phyloP scores from a whole-genome alignment of 116 monocot species.

The Zostera marina region DNA sequence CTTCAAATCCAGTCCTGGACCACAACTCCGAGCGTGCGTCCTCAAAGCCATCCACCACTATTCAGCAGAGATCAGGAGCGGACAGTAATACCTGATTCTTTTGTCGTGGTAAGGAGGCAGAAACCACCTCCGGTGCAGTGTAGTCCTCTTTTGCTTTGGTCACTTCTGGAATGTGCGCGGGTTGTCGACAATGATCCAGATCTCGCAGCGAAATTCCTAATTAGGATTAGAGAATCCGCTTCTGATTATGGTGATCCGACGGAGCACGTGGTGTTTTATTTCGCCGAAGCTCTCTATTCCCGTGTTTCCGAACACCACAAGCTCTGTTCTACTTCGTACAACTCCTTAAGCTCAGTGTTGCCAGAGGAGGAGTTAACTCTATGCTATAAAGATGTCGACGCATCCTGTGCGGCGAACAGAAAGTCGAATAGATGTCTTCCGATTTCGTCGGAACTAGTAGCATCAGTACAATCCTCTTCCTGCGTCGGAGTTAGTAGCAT shows the following conservation, averaged over 20 bases:
- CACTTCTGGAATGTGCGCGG: constrained; percentile 34
- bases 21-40: constrained; percentile 8
- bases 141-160: background rate
- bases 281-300: constrained; percentile 13
- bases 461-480: constrained; percentile 28
- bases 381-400: constrained; percentile 81
- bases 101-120: constrained; percentile 16
- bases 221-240: constrained; percentile 28
- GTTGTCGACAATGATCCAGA: constrained; percentile 8
- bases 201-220: constrained; percentile 38
- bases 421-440: constrained; percentile 87
- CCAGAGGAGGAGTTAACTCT: constrained; percentile 46
- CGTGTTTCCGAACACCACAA: background rate
- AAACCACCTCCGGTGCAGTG: background rate
- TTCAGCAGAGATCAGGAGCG: background rate
- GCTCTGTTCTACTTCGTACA: constrained; percentile 7
- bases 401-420: constrained; percentile 94
- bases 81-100: constrained; percentile 5
- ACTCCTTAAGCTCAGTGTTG: background rate
- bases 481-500: no score
- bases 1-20: constrained; percentile 6
- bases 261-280: constrained; percentile 44
- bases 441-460: constrained; percentile 32
- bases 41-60: background rate
- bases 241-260: constrained; percentile 58